Base-by-base conservation (phyloP, 495 filamentous ascomycete species). In the Neurospora pannonica region DNA sequence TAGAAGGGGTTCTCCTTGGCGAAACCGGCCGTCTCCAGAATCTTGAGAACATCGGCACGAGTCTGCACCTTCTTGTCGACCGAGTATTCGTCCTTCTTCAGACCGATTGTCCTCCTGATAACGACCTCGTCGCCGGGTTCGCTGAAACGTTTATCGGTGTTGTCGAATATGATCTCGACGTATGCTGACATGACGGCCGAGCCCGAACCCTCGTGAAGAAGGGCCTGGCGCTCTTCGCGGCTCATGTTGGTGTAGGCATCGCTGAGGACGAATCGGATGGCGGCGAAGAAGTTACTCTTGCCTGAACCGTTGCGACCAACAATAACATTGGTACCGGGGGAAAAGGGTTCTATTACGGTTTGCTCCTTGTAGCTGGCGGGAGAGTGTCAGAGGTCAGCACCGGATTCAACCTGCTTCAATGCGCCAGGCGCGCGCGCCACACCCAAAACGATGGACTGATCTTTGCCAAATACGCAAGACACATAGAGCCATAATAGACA, bases 231-330 rank as follows among this genome's bases (percentile, higher is more conserved):
- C 87, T 98, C 95, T 81, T 99, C 97, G 75, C 96, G 90, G 70
- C 92, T 93, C 89, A 99, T 93, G 80, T 97, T 93, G 28, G 92
- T 95, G 83, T 99, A 99, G 72, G 93, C 94, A 91, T 99, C 94
- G 81, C 95, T 96, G 75, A 99, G 91, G 34, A 98, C 96, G 82
- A 99, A 99, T 28, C 95, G 95, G 84, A 99, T 98, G 38, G 96
- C 96, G 54, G 95, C 96, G 83, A 99, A 99, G 89, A 99, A 99
- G 85, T 99, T 99, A 82, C 94, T 97, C 87, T 99, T 99, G 78
- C 96, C 96, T 3, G 96, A 97, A 75, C 96, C 96, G 88, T 99
- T 99, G 83, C 96, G 96, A 73, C 96, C 96, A 78, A 99, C 96
- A 79, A 99, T 98, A 72, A 99, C 94, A 88, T 99, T 99, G 84